Evolutionary conservation across 2,329 filamentous ascomycete species (phyloP).

Genomic region (Metarhizium guizhouense): DNA sequence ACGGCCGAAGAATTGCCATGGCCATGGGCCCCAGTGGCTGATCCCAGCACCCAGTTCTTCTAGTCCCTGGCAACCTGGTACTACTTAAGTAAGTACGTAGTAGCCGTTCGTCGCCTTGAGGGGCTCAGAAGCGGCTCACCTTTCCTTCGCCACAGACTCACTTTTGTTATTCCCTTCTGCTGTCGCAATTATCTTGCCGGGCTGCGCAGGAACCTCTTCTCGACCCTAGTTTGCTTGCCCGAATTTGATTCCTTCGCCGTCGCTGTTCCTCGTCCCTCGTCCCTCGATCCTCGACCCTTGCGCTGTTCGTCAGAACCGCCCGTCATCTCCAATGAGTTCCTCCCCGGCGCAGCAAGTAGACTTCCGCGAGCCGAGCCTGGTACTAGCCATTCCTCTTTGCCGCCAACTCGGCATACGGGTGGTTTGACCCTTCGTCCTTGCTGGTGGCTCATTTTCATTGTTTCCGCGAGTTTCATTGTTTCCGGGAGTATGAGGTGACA

Average conservation of each 20-base stretch:
- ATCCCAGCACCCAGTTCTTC: too few species aligned
- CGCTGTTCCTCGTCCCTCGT: too few species aligned
- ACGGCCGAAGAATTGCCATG: too few species aligned
- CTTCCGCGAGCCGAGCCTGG: constrained; percentile 26
- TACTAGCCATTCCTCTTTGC: constrained; percentile 17
- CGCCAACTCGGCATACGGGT: constrained; percentile 24
- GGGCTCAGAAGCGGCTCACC: constrained; percentile 12
- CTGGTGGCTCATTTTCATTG: constrained; percentile 11
- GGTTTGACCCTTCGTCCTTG: constrained; percentile 16
- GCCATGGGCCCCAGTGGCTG: too few species aligned
- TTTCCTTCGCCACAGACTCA: constrained; percentile 7
- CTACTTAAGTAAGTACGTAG: neutral
- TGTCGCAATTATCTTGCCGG: neutral
- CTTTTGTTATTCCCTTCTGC: neutral
- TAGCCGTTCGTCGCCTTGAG: constrained; percentile 8
- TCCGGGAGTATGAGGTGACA: constrained; percentile 26
- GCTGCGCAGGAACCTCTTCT: neutral
- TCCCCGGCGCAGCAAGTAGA: constrained; percentile 23
- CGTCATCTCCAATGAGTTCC: constrained; percentile 27
- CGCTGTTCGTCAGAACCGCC: constrained; percentile 9
- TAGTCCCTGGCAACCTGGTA: too few species aligned
- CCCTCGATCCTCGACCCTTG: neutral
- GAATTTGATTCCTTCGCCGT: neutral
- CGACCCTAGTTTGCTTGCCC: neutral
- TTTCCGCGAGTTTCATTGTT: constrained; percentile 20